A percentile compares a stretch with the other conserved stretches of the same genome.
Evolutionary conservation across 2,329 filamentous ascomycete genomes (phyloP).

Genomic region (Colletotrichum endophyticum): DNA sequence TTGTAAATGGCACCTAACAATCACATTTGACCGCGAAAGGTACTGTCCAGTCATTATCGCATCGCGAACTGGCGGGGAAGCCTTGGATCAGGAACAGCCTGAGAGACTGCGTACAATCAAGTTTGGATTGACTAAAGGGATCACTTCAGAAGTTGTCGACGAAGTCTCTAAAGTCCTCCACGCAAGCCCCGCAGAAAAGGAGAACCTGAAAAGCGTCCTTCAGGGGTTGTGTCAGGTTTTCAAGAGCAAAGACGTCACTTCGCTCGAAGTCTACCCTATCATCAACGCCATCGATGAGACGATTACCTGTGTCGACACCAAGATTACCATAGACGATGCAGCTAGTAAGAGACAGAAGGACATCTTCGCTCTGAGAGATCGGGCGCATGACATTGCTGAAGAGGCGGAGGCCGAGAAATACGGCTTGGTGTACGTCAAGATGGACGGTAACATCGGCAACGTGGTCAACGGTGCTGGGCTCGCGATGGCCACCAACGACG

Average conservation of each 20-base stretch:
- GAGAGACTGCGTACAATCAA: conserved; percentile 21
- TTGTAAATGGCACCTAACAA: conserved; percentile 43
- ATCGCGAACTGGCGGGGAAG: conserved; percentile 26
- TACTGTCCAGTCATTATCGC: conserved; percentile 41
- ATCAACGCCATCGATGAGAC: conserved; percentile 28
- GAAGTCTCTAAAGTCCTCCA: not conserved
- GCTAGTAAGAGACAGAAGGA: conserved; percentile 44
- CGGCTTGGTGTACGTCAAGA: conserved; percentile 81
- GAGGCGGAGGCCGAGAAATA: conserved; percentile 52
- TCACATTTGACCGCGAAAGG: conserved; percentile 48
- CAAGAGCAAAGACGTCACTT: conserved; percentile 48
- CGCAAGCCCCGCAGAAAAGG: not conserved
- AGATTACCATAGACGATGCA: conserved; percentile 53
- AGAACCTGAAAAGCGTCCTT: conserved; percentile 13
- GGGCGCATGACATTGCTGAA: conserved; percentile 33
- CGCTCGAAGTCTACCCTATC: conserved; percentile 47
- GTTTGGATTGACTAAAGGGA: conserved; percentile 30
- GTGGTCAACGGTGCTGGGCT: conserved; percentile 89
- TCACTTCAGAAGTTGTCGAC: conserved; percentile 26
- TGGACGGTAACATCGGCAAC: conserved; percentile 72
- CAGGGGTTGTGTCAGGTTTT: conserved; percentile 41
- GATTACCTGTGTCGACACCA: conserved; percentile 39
- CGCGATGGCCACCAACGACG: conserved; percentile 90
- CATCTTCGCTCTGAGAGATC: conserved; percentile 42
- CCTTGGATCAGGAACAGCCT: conserved; percentile 10